Evolutionary conservation across 139 green algal species (phyloP).

Genomic region (Closterium sp.): DNA sequence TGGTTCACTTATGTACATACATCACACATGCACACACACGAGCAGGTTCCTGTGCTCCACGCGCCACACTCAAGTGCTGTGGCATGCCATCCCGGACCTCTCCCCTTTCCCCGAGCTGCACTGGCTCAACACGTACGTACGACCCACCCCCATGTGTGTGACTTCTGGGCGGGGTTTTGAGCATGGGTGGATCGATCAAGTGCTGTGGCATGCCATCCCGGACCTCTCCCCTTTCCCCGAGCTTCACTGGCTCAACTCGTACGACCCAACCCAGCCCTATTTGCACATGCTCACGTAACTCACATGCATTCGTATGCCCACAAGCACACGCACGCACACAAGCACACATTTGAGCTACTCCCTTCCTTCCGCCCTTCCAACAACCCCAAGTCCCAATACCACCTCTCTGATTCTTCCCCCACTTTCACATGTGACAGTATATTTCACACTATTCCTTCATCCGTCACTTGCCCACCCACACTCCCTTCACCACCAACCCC

Average conservation of each 20-base stretch:
- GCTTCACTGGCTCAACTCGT: constrained; percentile 37
- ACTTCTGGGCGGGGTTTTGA: too few species aligned
- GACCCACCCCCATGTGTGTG: too few species aligned
- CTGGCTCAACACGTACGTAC: constrained; percentile 39
- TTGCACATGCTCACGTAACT: too few species aligned
- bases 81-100: constrained; percentile 34
- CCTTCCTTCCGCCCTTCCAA: background rate
- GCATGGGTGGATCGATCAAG: too few species aligned
- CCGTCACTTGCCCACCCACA: too few species aligned
- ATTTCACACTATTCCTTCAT: too few species aligned
- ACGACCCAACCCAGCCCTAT: background rate
- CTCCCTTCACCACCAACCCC: too few species aligned
- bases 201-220: constrained; percentile 22
- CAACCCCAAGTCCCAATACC: background rate
- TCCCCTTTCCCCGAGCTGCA: constrained; percentile 11
- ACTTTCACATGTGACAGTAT: background rate
- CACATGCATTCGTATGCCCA: too few species aligned
- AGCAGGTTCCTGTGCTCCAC: constrained; percentile 39
- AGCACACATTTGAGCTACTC: background rate
- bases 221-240: constrained; percentile 28
- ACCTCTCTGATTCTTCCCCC: background rate
- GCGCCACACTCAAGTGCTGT: constrained; percentile 4
- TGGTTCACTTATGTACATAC: background rate
- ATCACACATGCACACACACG: too few species aligned
- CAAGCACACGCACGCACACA: background rate